Evolutionary conservation across 1,284 basidiomycete species (phyloP).

Genomic region (Earliella scabrosa): DNA sequence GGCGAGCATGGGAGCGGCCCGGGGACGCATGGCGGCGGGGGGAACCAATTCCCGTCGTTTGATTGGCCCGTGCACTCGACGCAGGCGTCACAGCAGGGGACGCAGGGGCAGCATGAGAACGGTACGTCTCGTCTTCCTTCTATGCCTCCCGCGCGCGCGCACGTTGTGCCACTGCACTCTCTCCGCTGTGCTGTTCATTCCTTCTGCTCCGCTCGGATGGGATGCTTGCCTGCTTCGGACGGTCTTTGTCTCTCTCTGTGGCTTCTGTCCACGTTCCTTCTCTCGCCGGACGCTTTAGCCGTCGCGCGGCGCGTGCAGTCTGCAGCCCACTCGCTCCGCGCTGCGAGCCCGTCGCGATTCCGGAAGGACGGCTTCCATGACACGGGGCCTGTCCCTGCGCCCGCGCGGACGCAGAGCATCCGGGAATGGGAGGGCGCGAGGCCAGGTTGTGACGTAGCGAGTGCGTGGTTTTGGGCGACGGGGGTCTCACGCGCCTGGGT

Average conservation of each 20-base stretch:
- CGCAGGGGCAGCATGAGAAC: slow-evolving; percentile 24
- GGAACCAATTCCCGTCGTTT: slow-evolving; percentile 26
- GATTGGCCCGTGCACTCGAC: slow-evolving; percentile 34
- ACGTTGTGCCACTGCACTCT: not conserved
- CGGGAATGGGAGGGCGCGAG: not conserved
- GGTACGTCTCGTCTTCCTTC: slow-evolving; percentile 14
- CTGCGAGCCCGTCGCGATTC: not conserved
- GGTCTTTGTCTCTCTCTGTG: too few relatives aligned
- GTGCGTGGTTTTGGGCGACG: not conserved
- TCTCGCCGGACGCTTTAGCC: not conserved
- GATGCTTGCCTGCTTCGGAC: too few relatives aligned
- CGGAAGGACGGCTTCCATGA: not conserved
- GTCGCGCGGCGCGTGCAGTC: too few relatives aligned
- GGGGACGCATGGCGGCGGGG: slow-evolving; percentile 6
- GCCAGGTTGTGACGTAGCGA: not conserved
- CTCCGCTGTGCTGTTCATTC: not conserved
- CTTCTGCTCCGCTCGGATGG: not conserved
- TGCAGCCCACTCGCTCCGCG: not conserved
- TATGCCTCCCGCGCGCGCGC: not conserved
- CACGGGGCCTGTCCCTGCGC: not conserved
- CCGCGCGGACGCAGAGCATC: not conserved
- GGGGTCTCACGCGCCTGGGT: not conserved
- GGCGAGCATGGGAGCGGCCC: slow-evolving; percentile 21
- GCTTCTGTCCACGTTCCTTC: not conserved
- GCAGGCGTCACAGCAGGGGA: slow-evolving; percentile 19